Base-by-base conservation (phyloP, 805 yeast species). In the Ogataea sp. region DNA sequence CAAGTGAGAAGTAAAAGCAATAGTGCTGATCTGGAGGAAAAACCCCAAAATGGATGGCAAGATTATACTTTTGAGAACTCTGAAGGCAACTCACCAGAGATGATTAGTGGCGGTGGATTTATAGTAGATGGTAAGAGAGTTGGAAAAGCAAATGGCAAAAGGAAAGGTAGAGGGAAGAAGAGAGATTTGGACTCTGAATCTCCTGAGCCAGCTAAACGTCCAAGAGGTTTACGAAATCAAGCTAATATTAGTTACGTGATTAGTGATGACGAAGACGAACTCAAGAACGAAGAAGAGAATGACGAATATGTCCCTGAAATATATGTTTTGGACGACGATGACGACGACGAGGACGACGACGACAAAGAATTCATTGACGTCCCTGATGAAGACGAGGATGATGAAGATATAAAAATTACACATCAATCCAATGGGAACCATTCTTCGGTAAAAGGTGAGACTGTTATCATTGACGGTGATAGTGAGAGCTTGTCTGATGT, bases 371-470 rank as follows among this genome's bases (percentile, higher is more conserved):
- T 64, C 13, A 23, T 24, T 30, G 29, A 4, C 3, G 24, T 2
- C 13, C 45, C 46, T 8, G 42, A 34, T 5, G 40, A 61, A 30
- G 75, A 67, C 37, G 67, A 61, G 7, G 65, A 61, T 36, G 62
- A 61, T 24, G 72, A 64, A 34, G 59, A 61, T 24, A 67, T 31
- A 34, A 35, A 35, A 16, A 44, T 20, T 17, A 31, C 20, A 38
- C 43, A 11, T 50, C 43, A 18, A 44, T 50, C 20, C 46, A 49
- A 56, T 17, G 59, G 55, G 3, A 13, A 6, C 21, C 51, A 48
- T 17, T 31, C 28, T n/a, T n/a, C n/a, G n/a, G n/a, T n/a, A n/a
- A n/a, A n/a, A n/a, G n/a, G n/a, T n/a, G n/a, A n/a, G n/a, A n/a
- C n/a, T n/a, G n/a, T n/a, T n/a, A n/a, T n/a, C n/a, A n/a, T n/a